Evolutionary conservation across 495 filamentous ascomycete species (phyloP).

Genomic region (Podospora conica): DNA sequence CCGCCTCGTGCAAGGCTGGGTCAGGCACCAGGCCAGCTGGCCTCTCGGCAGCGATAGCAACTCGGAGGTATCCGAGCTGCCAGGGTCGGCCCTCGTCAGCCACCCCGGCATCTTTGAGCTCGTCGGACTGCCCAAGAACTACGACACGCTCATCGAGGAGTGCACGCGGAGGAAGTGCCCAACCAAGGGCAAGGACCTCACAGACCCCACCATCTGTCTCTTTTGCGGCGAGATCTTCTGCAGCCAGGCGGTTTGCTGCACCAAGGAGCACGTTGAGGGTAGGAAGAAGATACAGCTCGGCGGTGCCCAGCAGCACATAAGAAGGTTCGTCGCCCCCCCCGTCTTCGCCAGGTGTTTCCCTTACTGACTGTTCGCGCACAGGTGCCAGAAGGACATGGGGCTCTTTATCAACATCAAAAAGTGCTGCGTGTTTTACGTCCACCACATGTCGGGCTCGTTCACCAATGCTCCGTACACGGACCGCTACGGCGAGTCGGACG

Average conservation of each 20-base stretch:
- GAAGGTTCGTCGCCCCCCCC: constrained; percentile 52
- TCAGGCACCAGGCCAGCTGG: constrained; percentile 53
- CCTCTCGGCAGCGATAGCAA: constrained; percentile 6
- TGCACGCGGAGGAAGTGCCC: constrained; percentile 79
- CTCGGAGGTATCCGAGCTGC: constrained; percentile 13
- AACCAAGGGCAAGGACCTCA: constrained; percentile 81
- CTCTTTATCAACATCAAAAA: constrained; percentile 95
- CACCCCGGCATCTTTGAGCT: constrained; percentile 94
- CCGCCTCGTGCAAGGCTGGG: constrained; percentile 68
- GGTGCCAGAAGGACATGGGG: constrained; percentile 82
- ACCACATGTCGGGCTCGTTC: constrained; percentile 76
- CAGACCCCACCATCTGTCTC: constrained; percentile 84
- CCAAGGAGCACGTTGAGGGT: constrained; percentile 48
- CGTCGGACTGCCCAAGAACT: constrained; percentile 84
- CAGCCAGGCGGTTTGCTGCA: constrained; percentile 87
- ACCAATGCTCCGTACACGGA: constrained; percentile 88
- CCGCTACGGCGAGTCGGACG: constrained; percentile 86
- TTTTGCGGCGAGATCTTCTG: constrained; percentile 97
- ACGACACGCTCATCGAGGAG: constrained; percentile 88
- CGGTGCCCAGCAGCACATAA: constrained; percentile 83
- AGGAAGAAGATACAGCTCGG: constrained; percentile 46
- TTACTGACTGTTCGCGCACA: constrained; percentile 27
- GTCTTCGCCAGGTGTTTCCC: background rate
- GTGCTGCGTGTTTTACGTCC: constrained; percentile 80
- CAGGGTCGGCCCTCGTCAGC: constrained; percentile 46